Percentiles rank a stretch among this genome's conserved stretches.
These are phyloP conservation scores for Misopates orontium DNA, from an alignment of 257 asterid genomes.

Conservation along the genomic window DNA sequence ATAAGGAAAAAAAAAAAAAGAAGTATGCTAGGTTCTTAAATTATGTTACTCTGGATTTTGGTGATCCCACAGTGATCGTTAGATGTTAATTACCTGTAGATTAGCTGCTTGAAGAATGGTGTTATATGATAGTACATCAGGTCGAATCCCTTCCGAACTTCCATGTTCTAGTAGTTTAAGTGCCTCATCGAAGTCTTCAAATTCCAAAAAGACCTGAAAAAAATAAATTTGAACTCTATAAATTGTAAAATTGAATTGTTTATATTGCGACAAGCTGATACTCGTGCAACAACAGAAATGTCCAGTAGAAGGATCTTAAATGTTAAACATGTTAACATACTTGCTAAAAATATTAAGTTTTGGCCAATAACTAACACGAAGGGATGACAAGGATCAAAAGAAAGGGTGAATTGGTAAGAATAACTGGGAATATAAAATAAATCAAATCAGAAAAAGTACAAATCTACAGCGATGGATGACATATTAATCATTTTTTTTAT, in stretches of 20 bases:
- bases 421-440: too few species aligned
- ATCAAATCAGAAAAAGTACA: too few species aligned
- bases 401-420: too few species aligned
- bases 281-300: constrained; percentile 15
- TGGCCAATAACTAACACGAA: constrained; percentile 7
- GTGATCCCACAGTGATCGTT: background rate
- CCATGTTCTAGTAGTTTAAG: constrained; percentile 50
- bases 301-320: background rate
- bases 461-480: too few species aligned
- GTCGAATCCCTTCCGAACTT: constrained; percentile 53
- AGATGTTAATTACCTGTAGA: constrained; percentile 49
- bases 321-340: background rate
- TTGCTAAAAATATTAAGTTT: background rate
- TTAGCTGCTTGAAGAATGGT: constrained; percentile 63
- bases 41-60: background rate
- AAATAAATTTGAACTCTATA: constrained; percentile 12
- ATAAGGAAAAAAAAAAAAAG: too few species aligned
- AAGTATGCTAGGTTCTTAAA: too few species aligned
- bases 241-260: constrained; percentile 1
- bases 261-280: constrained; percentile 17
- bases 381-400: background rate
- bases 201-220: constrained; percentile 50
- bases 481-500: too few species aligned
- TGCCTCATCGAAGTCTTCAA: constrained; percentile 55
- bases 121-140: constrained; percentile 63